Base-by-base conservation (phyloP, 495 filamentous ascomycete genomes). In the Aspergillus conjunctus region DNA sequence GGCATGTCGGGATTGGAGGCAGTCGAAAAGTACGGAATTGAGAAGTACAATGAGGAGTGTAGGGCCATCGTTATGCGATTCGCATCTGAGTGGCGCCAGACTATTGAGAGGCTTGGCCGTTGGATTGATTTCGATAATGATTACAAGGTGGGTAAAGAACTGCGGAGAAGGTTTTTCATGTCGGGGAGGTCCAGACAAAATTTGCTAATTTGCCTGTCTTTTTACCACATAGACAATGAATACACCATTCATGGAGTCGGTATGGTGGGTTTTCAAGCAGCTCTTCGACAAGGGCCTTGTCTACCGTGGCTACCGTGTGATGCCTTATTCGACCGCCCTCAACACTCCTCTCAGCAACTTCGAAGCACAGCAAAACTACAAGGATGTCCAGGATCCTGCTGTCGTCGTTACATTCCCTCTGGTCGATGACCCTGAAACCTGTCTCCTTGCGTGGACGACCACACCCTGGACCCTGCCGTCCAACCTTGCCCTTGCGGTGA, bases 61-160 rank as follows among this genome's bases (percentile, higher is more conserved):
- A 83, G 87, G 54, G 87, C 90, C 50, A 97, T 98, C 74, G 94
- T 98, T 60, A 96, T 98, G 92, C 84, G 90, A 64, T 98, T 87
- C 72, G 85, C 91, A 21, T 76, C 81, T 9, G 94, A 98, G 75
- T 98, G 94, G 95, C 84, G 91, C 57, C 76, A 88, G 61, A 96
- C 91, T 17, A 91, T 98, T 59, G 91, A 96, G 58, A 76, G 94
- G 46, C 76, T 98, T 30, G 94, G 95, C 48, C 89, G 95, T 56
- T 98, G 95, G 94, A 92, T 98, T 66, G 95, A 98, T 76, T 97
- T 98, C 60, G 95, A 98, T 74, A 94, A 96, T 68, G 92, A 97
- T 68, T 97, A 97, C 81, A 97, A 97, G 87, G 88, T 88, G 58
- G 17, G 66, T 54, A 45, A 15, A 30, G 14, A 7, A 1, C 22